Evolutionary conservation across 1,139 yeast species (phyloP), one percentile per base, ranked within the genome.

Genomic region (Meyerozyma smithsonii): DNA sequence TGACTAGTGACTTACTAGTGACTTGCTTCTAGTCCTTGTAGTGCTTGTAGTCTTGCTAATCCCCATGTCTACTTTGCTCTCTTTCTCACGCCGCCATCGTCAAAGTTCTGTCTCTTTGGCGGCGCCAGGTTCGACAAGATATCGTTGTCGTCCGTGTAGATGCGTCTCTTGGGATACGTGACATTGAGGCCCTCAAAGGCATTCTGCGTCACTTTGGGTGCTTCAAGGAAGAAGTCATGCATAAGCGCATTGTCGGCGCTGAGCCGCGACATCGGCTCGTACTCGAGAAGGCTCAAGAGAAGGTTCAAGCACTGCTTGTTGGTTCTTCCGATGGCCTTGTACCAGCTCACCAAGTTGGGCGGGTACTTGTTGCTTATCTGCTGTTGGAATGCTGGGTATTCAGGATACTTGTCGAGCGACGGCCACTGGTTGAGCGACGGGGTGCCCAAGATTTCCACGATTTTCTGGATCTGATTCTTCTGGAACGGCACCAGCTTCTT

Each of bases 401-500:
- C 98, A 0, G 98, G 98, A 55, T 88, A 89, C 47, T 81, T 81
- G 37, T 72, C 69, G 34, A 92, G 61, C 19, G 83, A 71, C 0
- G 92, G 85, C 98, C 98, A 92, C 35, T 67, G 73, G 17, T 79
- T 77, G 3, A 69, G 58, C 3, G 78, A 78, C 0, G 99, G 99
- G 0, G 95, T 79, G 0, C 99, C 99, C 48, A 92, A 63, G 14
- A 92, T 84, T 58, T 92, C 97, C 25, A 92, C 69, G 20, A 92
- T 90, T 56, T 89, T 89, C 51, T 86, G 85, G 56, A 90, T 74
- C 63, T 92, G 99, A 55, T 86, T 90, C 42, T 85, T 81, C 61
- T 92, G 98, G 59, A 92, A 92, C 4, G 97, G 97, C 2, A 90
- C 92, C 44, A 81, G 84, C 56, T 90, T 90, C 57, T 87, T 89